Conservation (phyloP, 2,329 filamentous ascomycete species). For the Aspergillus hiratsukae region DNA sequence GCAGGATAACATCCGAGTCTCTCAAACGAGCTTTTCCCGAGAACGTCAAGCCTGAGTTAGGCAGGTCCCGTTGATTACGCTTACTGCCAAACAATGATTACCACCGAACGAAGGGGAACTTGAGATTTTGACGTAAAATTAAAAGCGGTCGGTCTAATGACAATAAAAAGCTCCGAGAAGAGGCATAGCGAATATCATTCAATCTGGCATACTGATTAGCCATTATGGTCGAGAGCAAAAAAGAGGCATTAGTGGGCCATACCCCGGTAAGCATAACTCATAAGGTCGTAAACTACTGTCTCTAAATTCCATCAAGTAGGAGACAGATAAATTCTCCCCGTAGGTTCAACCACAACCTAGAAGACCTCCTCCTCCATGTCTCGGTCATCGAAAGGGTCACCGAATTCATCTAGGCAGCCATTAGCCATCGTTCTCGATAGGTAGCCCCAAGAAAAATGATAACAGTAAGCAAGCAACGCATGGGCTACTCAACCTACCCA, state of each 20-base stretch:
- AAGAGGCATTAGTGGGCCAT: not conserved
- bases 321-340: not conserved
- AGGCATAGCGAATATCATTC: not conserved
- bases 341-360: not conserved
- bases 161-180: not conserved
- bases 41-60: not conserved
- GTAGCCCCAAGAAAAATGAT: not conserved
- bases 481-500: conserved; percentile 32
- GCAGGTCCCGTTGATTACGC: not conserved
- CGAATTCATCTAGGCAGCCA: conserved; percentile 37
- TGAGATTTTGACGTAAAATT: not conserved
- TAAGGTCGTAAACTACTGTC: not conserved
- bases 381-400: conserved; percentile 43
- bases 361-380: conserved; percentile 29
- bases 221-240: not conserved
- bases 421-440: not conserved
- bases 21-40: not conserved
- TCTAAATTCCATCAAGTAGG: not conserved
- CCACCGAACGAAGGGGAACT: not conserved
- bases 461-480: not conserved
- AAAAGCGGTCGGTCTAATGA: not conserved
- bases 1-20: not conserved
- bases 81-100: not conserved
- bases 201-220: not conserved
- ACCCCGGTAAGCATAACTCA: conserved; percentile 3